Percentiles rank a stretch among this genome's conserved stretches.
phyloP scores from a whole-genome alignment of 306 rosid species.

The Inga leiocalycina region DNA sequence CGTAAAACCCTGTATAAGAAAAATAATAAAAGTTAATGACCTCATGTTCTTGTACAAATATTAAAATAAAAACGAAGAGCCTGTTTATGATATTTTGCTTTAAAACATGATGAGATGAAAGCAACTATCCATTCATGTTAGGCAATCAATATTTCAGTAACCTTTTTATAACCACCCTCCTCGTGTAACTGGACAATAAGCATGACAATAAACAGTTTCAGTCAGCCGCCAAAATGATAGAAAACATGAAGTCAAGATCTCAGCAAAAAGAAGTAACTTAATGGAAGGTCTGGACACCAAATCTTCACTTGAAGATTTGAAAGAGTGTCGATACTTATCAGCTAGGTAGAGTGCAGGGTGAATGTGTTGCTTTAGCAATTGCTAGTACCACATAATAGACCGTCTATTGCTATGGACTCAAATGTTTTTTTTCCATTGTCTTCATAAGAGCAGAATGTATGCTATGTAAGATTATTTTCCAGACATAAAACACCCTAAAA shows the following conservation, averaged over 20 bases:
- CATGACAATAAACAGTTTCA: not conserved
- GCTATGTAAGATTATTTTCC: not conserved
- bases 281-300: constrained; percentile 10
- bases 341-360: not conserved
- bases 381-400: not conserved
- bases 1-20: constrained; percentile 74
- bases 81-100: not conserved
- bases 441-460: not conserved
- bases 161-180: constrained; percentile 2
- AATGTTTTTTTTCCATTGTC: not conserved
- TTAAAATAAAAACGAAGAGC: not conserved
- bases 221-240: not conserved
- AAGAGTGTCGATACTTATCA: not conserved
- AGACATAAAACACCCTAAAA: not conserved
- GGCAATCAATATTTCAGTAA: constrained; percentile 8
- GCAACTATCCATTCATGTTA: constrained; percentile 1
- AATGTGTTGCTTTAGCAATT: constrained; percentile 15
- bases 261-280: not conserved
- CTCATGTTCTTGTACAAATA: not conserved
- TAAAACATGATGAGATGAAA: not conserved
- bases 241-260: not conserved
- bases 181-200: not conserved
- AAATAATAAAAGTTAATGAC: constrained; percentile 23
- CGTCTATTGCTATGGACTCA: not conserved
- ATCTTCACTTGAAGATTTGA: not conserved